phyloP scores from a whole-genome alignment of 2,329 filamentous ascomycete species.

The Aspergillus puulaauensis region DNA sequence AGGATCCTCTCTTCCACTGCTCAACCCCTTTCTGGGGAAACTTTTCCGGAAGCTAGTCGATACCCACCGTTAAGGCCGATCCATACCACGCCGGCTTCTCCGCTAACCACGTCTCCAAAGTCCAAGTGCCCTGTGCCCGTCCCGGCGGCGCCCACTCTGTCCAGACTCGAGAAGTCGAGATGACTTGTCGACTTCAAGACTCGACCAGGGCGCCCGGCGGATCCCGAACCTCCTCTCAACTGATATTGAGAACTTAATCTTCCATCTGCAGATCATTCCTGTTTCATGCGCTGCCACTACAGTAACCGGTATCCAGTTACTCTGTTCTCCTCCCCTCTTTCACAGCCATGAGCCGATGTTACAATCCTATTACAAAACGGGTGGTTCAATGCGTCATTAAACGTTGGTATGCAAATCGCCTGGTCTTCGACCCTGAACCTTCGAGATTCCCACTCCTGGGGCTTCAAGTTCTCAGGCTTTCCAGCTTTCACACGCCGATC shows the following conservation, averaged over 20 bases:
- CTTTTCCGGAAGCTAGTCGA: constrained; percentile 4
- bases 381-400: neutral
- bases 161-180: neutral
- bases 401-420: neutral
- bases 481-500: neutral
- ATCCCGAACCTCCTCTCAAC: neutral
- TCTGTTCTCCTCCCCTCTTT: neutral
- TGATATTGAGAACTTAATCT: constrained; percentile 1
- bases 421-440: neutral
- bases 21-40: constrained; percentile 7
- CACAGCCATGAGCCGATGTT: neutral
- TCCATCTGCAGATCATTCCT: constrained; percentile 1
- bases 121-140: neutral
- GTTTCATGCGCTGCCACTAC: neutral
- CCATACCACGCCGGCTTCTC: neutral
- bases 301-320: constrained; percentile 1
- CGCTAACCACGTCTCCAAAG: neutral
- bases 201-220: neutral
- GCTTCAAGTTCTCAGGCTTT: too few relatives aligned
- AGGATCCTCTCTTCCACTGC: neutral
- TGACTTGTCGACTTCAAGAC: neutral
- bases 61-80: neutral
- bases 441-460: neutral
- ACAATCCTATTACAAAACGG: neutral
- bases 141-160: neutral